Base-by-base conservation (phyloP, 1,284 basidiomycete species). In the Pyrrhoderma noxium region DNA sequence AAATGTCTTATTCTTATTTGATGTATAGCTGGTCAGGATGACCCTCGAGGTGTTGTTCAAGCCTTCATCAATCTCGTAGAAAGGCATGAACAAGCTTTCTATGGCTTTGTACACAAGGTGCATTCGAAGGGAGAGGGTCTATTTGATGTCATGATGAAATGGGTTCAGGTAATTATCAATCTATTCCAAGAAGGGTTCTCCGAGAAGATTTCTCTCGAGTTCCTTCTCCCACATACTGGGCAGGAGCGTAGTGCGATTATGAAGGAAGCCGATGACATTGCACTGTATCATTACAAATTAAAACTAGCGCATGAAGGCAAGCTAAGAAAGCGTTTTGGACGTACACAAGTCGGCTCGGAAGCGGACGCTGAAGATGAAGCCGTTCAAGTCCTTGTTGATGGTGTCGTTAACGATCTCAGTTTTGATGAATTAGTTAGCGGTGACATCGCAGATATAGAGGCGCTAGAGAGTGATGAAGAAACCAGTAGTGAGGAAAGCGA, bases 61-160 rank as follows among this genome's bases (percentile, higher is more conserved):
- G 83, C 84, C 2, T 99, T 99, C 64, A 92, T 98, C 59, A 84
- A 94, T 64, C 81, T 99, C 19, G 89, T 99, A 36, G 81, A 88
- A 60, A 80, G 96, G 25, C 96, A 99, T 67, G 93, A 99, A 64
- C 90, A 93, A 61, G 70, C 90, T 0, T 99, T 99, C 72, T 99
- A 99, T 73, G 75, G 76, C 54, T 99, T 99, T 65, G 95, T 99
- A 21, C 93, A 99, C 76, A 96, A 97, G 62, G 96, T 99, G 3
- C 96, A 99, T 64, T 88, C 92, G 38, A 98, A 98, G 66, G 96
- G 96, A 39, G 89, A 94, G 60, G 89, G 86, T 3, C 75, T 99
- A 8, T 99, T 99, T 65, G 90, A 93, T 62, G 82, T 77, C 52
- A 80, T 99, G 54, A 97, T 98, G 91, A 80, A 77, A 47, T 99